These are phyloP conservation scores for Nemania abortiva DNA, from an alignment of 2,329 filamentous ascomycete genomes.

Conservation along the genomic window DNA sequence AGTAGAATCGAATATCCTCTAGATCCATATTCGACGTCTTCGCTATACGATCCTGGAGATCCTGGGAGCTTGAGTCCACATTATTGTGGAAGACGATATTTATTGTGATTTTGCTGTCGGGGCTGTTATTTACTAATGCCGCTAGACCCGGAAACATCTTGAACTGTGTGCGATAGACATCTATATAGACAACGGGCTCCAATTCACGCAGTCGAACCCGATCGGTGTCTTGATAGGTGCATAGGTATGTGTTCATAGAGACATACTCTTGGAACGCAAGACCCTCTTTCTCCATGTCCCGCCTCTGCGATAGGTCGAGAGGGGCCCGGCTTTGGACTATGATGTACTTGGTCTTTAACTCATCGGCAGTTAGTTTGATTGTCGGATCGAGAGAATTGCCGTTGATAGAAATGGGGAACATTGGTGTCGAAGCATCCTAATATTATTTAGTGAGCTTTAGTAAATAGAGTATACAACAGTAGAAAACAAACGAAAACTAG, in stretches of 20 bases:
- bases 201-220: background rate
- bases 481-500: too few species aligned
- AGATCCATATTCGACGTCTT: background rate
- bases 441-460: background rate
- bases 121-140: background rate
- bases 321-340: too few species aligned
- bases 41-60: background rate
- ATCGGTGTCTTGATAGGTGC: background rate
- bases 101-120: background rate
- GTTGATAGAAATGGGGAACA: too few species aligned
- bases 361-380: too few species aligned
- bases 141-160: background rate
- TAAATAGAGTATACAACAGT: too few species aligned
- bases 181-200: background rate
- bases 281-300: background rate
- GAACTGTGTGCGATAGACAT: background rate
- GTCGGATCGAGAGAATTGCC: too few species aligned
- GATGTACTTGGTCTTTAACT: too few species aligned
- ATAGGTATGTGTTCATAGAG: background rate
- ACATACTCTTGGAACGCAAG: background rate
- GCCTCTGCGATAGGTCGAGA: too few species aligned
- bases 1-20: background rate
- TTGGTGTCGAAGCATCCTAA: too few species aligned
- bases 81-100: background rate
- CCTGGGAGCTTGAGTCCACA: background rate